Evolutionary conservation across 257 asterid genomes (phyloP).

Genomic region (Pogostemon cablin): DNA sequence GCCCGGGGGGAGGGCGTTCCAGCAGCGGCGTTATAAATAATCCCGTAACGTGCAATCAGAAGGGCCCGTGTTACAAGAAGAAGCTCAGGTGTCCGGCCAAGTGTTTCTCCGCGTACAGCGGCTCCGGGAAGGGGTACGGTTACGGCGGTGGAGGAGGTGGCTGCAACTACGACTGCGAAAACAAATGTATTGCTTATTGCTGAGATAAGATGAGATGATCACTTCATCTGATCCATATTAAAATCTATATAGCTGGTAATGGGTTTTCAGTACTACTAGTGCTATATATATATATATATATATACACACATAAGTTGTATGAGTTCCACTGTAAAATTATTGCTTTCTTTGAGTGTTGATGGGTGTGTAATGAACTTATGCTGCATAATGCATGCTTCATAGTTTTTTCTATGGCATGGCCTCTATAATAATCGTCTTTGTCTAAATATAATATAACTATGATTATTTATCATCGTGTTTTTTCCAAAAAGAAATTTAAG

Average conservation of each 20-base stretch:
- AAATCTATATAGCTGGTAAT: conserved; percentile 23
- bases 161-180: conserved; percentile 78
- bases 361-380: conserved; percentile 17
- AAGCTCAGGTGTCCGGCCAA: conserved; percentile 80
- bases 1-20: conserved; percentile 67
- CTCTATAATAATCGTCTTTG: conserved; percentile 23
- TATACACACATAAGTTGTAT: background rate
- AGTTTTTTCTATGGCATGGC: conserved; percentile 19
- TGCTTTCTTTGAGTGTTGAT: conserved; percentile 16
- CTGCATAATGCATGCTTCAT: conserved; percentile 11
- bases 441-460: too few species aligned
- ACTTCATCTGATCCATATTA: background rate
- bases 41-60: conserved; percentile 49
- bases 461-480: background rate
- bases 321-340: conserved; percentile 34
- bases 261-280: background rate
- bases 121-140: conserved; percentile 82
- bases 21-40: conserved; percentile 51
- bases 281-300: background rate
- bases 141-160: conserved; percentile 96
- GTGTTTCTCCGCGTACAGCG: conserved; percentile 74
- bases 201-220: conserved; percentile 46
- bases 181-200: conserved; percentile 77
- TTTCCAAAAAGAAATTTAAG: background rate
- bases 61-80: conserved; percentile 80